These are phyloP conservation scores for Metarhizium humberi DNA, from an alignment of 2,329 filamentous ascomycete genomes.

Conservation along the genomic window DNA sequence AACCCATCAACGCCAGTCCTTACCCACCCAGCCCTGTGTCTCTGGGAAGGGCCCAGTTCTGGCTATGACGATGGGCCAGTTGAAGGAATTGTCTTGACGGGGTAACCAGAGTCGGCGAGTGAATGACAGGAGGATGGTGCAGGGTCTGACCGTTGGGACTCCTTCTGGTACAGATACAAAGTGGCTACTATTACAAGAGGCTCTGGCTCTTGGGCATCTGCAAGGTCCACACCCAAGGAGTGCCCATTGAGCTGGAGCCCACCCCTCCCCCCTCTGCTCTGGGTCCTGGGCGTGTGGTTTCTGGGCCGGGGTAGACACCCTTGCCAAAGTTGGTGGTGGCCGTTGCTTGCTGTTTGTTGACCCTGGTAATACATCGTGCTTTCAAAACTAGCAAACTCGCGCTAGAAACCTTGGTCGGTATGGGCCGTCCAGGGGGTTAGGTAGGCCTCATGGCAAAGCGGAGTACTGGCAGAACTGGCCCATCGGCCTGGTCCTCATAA, in stretches of 20 bases:
- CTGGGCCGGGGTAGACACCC: background rate
- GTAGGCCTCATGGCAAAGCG: background rate
- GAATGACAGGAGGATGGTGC: background rate
- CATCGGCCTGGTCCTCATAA: background rate
- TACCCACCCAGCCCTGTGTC: too few relatives aligned
- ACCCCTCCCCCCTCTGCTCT: background rate
- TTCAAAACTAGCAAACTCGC: background rate
- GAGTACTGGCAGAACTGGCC: background rate
- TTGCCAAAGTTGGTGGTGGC: background rate
- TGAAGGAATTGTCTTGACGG: background rate
- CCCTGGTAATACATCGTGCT: background rate
- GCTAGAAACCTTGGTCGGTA: background rate
- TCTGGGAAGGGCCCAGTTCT: background rate
- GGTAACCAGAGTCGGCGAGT: background rate
- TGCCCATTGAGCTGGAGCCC: background rate
- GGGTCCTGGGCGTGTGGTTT: background rate
- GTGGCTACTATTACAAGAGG: background rate
- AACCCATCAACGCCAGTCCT: too few relatives aligned
- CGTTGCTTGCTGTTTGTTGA: background rate
- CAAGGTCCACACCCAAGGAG: background rate
- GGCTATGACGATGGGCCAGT: background rate
- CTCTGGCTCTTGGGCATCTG: background rate
- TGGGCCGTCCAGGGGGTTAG: background rate
- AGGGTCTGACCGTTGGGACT: background rate
- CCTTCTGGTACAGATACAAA: background rate